Evolutionary conservation across 805 yeast species (phyloP).

Genomic region (Hanseniaspora jakobsenii): DNA sequence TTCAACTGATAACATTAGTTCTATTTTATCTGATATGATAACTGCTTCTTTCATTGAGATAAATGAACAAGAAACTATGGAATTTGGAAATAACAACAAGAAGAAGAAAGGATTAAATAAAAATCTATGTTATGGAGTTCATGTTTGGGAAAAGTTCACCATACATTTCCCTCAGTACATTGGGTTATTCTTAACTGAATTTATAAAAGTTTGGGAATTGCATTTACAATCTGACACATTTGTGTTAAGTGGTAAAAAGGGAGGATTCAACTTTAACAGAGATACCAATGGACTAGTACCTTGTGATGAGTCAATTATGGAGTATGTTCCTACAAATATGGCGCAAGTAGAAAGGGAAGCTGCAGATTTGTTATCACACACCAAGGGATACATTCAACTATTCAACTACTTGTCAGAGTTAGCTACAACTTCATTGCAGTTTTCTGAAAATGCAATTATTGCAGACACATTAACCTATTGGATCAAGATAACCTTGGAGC

Average conservation of each 20-base stretch:
- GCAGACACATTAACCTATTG: slow-evolving; percentile 10
- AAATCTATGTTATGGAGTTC: slow-evolving; percentile 35
- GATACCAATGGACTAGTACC: slow-evolving; percentile 42
- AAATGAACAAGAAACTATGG: too few relatives aligned
- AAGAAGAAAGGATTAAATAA: too few relatives aligned
- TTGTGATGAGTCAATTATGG: slow-evolving; percentile 67
- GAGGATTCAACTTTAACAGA: too few relatives aligned
- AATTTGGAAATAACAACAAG: too few relatives aligned
- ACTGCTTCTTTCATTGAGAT: slow-evolving; percentile 11
- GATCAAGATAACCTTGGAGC: slow-evolving; percentile 1
- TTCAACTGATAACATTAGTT: background rate
- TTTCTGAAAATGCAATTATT: slow-evolving; percentile 1
- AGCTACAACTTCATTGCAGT: slow-evolving; percentile 4
- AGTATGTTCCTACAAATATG: slow-evolving; percentile 74
- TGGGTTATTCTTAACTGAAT: slow-evolving; percentile 51
- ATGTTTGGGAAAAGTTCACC: slow-evolving; percentile 71
- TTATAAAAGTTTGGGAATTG: slow-evolving; percentile 61
- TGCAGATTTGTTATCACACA: slow-evolving; percentile 17
- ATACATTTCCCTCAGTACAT: slow-evolving; percentile 52
- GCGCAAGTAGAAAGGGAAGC: slow-evolving; percentile 43
- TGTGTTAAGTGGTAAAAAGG: slow-evolving; percentile 22
- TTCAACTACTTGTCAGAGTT: slow-evolving; percentile 8
- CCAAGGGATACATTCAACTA: slow-evolving; percentile 4
- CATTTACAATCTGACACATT: slow-evolving; percentile 53
- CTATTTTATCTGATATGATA: slow-evolving; percentile 4